Evolutionary conservation across 495 filamentous ascomycete genomes (phyloP).

Genomic region (Aspergillus diversus): DNA sequence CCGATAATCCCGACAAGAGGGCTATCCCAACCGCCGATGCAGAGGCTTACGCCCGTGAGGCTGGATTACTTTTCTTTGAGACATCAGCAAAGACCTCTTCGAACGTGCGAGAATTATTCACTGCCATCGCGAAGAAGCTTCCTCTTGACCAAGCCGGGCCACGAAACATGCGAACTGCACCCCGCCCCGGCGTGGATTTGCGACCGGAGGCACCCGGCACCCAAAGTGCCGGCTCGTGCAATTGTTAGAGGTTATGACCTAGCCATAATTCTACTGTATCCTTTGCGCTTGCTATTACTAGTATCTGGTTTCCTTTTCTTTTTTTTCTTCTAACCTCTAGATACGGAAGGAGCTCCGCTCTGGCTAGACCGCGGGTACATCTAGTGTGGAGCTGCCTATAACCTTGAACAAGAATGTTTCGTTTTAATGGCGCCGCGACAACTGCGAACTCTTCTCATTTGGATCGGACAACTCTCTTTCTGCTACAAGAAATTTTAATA

Average conservation of each 20-base stretch:
- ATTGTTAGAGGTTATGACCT: conserved; percentile 58
- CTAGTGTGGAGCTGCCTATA: conserved; percentile 10
- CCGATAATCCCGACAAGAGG: conserved; percentile 87
- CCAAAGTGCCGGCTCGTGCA: conserved; percentile 72
- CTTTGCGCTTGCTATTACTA: conserved; percentile 4
- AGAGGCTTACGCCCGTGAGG: conserved; percentile 91
- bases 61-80: conserved; percentile 93
- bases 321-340: conserved; percentile 24
- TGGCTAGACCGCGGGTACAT: conserved; percentile 20
- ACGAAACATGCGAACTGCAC: conserved; percentile 74
- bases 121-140: conserved; percentile 96
- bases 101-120: conserved; percentile 95
- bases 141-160: conserved; percentile 93
- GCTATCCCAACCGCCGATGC: conserved; percentile 87
- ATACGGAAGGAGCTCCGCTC: conserved; percentile 24
- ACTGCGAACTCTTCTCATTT: conserved; percentile 14
- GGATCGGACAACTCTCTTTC: conserved; percentile 10
- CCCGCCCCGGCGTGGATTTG: conserved; percentile 79
- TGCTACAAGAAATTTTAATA: conserved; percentile 13
- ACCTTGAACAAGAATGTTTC: conserved; percentile 26
- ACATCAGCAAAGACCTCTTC: conserved; percentile 96
- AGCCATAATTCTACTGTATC: conserved; percentile 8
- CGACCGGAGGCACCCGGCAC: conserved; percentile 77
- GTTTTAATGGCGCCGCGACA: conserved; percentile 24
- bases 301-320: conserved; percentile 3